Percentiles rank a stretch among this genome's conserved stretches.
These are phyloP conservation scores for Leccinum subgranulosum DNA, from an alignment of 768 basidiomycete genomes.

Conservation along the genomic window DNA sequence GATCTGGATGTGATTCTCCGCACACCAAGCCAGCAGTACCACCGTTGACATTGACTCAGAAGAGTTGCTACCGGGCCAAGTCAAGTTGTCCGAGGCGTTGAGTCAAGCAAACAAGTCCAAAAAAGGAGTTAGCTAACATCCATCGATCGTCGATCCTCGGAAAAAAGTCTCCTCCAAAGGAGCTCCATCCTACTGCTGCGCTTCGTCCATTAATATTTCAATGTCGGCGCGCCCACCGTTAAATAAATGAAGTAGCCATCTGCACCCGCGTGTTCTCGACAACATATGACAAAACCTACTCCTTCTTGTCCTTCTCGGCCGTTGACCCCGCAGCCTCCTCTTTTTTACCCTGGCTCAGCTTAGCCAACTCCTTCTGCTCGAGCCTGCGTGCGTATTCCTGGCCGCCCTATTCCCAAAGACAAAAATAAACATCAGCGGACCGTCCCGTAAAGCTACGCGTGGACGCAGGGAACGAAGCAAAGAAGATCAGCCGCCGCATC, in stretches of 20 bases:
- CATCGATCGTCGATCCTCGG: not conserved
- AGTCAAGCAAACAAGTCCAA: conserved; percentile 18
- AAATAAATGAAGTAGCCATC: conserved; percentile 3
- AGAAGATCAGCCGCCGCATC: conserved; percentile 3
- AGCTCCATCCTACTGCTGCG: not conserved
- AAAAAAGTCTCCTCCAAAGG: not conserved
- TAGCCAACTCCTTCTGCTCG: conserved; percentile 45
- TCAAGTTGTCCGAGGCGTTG: conserved; percentile 19
- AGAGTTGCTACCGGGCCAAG: not conserved
- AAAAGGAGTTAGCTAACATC: conserved; percentile 22
- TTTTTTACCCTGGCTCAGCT: conserved; percentile 37
- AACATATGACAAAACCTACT: conserved; percentile 12
- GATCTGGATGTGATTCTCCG: conserved; percentile 42
- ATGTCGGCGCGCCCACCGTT: not conserved
- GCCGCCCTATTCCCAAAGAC: conserved; percentile 55
- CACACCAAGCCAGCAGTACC: conserved; percentile 48
- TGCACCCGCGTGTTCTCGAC: not conserved
- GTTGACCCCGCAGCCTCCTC: conserved; percentile 16
- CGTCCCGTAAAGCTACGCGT: conserved; percentile 5
- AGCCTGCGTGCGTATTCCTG: conserved; percentile 77
- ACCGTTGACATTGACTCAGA: conserved; percentile 17
- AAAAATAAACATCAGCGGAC: conserved; percentile 10
- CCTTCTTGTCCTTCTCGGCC: conserved; percentile 31
- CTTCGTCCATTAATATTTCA: conserved; percentile 1
- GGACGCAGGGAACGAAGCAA: conserved; percentile 3